phyloP scores from a whole-genome alignment of 75 land plant genomes.

The Sequoia sempervirens region DNA sequence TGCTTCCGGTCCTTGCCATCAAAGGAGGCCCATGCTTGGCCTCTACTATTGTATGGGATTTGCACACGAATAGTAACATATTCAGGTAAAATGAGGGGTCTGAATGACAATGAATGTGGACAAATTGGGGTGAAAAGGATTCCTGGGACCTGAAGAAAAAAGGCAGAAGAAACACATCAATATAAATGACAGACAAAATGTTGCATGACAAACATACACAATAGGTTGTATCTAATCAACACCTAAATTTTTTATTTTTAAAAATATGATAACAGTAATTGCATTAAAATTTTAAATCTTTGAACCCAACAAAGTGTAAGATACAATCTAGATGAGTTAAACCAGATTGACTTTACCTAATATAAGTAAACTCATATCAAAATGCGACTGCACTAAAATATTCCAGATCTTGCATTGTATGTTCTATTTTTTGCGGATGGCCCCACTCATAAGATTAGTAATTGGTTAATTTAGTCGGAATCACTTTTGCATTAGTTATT shows the following conservation, averaged over 20 bases:
- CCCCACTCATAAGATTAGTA: neutral
- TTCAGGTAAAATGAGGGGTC: conserved; percentile 92
- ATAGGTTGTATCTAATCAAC: neutral
- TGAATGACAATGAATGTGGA: conserved; percentile 93
- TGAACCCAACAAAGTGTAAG: neutral
- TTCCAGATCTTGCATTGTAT: neutral
- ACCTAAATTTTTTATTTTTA: neutral
- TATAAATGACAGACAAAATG: neutral
- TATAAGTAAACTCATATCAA: neutral
- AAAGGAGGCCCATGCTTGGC: conserved; percentile 95
- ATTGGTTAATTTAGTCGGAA: neutral
- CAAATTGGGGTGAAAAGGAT: conserved; percentile 97
- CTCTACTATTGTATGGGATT: conserved; percentile 79
- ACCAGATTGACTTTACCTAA: neutral
- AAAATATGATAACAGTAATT: neutral
- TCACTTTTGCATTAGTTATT: neutral
- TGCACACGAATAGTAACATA: conserved; percentile 75
- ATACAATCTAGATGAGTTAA: neutral
- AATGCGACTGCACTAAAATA: neutral
- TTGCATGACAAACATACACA: neutral
- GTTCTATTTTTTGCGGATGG: neutral
- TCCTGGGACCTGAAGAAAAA: conserved; percentile 69
- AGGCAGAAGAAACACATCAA: neutral
- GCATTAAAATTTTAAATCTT: neutral
- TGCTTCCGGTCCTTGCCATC: conserved; percentile 85